Evolutionary conservation across 441 rosid species (phyloP), one percentile per base, ranked within the genome.

Genomic region (Brassica hybrid): DNA sequence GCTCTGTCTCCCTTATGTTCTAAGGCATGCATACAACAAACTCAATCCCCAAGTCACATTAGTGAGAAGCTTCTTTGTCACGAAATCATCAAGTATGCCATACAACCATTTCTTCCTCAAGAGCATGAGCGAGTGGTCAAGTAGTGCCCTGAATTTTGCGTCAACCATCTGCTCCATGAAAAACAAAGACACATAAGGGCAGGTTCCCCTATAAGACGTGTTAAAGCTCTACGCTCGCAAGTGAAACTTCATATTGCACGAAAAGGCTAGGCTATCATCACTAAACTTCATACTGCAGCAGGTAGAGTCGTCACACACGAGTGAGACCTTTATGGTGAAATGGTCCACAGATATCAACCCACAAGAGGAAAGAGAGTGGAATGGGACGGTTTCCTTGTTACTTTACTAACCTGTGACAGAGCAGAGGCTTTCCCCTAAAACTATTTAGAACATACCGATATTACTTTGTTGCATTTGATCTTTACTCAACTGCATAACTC

Each of bases 41-140:
- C 98, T 96, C 90, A 96, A 87, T 43, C 97, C 94, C 98, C 98
- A 96, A 13, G 99, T 96, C 74, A 96, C 99, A 79, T 96, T 96
- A 84, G 91, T 89, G 27, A 98, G 99, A 38, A 96, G 97, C 83
- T 96, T 98, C 86, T 94, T 96, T 18, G 99, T 96, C 65, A 96
- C 93, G 81, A 94, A 96, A 85, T 93, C 97, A 84, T 96, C 98
- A 13, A 96, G 79, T 76, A 96, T 87, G 54, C 97, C 99, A 77
- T 86, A 94, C 59, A 89, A 61, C 99, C 98, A 96, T 89, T 90
- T 96, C 87, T 89, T 94, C 91, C 82, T 94, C 79, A 94, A 56
- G 75, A 93, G 90, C 76, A 90, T 69, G 81, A 85, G 81, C 54
- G 98, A 93, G 83, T 96, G 99, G 76, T 88, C 88, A 59, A 94